A percentile compares a stretch with the other conserved stretches of the same genome.
phyloP scores from a whole-genome alignment of 441 rosid species.

The Eruca vesicaria region DNA sequence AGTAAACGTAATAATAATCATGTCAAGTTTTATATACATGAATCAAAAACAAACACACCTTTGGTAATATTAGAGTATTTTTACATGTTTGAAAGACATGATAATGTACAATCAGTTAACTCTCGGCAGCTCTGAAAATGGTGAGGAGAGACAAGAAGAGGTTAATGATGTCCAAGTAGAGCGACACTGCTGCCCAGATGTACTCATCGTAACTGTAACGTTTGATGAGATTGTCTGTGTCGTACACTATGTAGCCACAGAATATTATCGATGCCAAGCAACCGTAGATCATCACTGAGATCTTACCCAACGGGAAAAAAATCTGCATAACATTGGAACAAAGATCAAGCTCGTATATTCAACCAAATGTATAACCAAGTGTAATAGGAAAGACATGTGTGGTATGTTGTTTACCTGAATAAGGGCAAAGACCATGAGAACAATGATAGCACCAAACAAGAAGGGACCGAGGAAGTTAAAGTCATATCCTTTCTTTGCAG shows the following conservation, averaged over 20 bases:
- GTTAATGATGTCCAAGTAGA: constrained; percentile 71
- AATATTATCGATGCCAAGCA: constrained; percentile 50
- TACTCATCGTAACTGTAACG: constrained; percentile 68
- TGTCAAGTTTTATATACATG: constrained; percentile 11
- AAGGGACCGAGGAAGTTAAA: constrained; percentile 91
- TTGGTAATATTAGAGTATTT: background rate
- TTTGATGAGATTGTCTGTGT: constrained; percentile 71
- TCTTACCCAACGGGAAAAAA: constrained; percentile 45
- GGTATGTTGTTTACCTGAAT: constrained; percentile 63
- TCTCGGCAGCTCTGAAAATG: constrained; percentile 23
- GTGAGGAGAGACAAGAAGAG: constrained; percentile 57
- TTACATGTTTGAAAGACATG: background rate
- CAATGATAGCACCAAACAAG: constrained; percentile 69
- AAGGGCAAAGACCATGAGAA: constrained; percentile 68
- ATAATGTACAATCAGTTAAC: background rate
- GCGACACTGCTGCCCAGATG: constrained; percentile 60
- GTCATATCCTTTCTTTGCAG: constrained; percentile 82
- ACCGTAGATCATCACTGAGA: constrained; percentile 40
- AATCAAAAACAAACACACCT: background rate
- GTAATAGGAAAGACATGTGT: background rate
- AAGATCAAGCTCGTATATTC: background rate
- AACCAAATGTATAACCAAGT: background rate
- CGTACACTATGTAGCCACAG: constrained; percentile 64
- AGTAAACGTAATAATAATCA: constrained; percentile 21
- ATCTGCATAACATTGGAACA: constrained; percentile 24